Conservation (phyloP, 2,329 filamentous ascomycete genomes). For the Aspergillus proliferans region DNA sequence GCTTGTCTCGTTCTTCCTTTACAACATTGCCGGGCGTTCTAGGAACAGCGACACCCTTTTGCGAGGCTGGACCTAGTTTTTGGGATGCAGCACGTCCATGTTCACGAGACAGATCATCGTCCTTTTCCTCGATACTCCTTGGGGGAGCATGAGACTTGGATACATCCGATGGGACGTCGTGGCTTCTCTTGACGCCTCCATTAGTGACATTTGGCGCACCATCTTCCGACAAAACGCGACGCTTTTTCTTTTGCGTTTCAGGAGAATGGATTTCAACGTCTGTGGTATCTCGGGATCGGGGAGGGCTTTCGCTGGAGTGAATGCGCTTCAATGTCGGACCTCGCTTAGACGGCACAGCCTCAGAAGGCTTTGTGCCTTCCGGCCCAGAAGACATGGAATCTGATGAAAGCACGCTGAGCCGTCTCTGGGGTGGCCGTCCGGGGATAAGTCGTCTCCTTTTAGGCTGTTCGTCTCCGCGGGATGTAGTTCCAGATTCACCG, state of each 20-base stretch:
- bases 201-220: constrained; percentile 26
- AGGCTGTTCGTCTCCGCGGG: constrained; percentile 29
- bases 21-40: constrained; percentile 18
- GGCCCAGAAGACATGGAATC: constrained; percentile 37
- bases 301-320: constrained; percentile 38
- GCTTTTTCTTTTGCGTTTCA: constrained; percentile 38
- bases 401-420: constrained; percentile 34
- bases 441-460: constrained; percentile 37
- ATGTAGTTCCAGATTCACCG: constrained; percentile 23
- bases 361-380: constrained; percentile 25
- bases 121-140: constrained; percentile 11
- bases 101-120: constrained; percentile 10
- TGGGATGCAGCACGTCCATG: background rate
- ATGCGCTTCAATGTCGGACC: constrained; percentile 33
- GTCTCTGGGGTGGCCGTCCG: constrained; percentile 34
- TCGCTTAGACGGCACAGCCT: constrained; percentile 14
- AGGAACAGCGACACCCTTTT: constrained; percentile 8
- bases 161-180: constrained; percentile 12
- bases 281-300: constrained; percentile 29
- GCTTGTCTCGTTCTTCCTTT: constrained; percentile 27
- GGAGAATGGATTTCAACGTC: constrained; percentile 26
- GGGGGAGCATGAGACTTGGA: constrained; percentile 15
- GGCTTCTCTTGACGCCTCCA: constrained; percentile 23
- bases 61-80: background rate
- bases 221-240: constrained; percentile 37